Evolutionary conservation across 495 filamentous ascomycete genomes (phyloP), one percentile per base, ranked within the genome.

Genomic region (Penicillium ucsense): DNA sequence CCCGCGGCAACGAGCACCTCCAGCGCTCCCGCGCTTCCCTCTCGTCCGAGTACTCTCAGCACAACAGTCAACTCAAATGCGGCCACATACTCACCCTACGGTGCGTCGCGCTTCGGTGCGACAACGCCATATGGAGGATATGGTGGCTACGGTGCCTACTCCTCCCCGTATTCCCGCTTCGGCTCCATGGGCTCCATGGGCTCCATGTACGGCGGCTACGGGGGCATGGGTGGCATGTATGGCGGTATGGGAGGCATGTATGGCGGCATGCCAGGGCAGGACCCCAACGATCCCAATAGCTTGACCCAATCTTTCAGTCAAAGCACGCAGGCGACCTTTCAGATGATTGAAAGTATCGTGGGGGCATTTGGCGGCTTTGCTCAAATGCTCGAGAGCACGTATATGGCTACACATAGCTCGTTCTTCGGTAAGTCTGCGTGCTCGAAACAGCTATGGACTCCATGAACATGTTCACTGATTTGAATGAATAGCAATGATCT

Each of bases 321-420:
- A 59, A 90, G 82, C 67, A 99, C 94, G 1, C 86, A 90, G 54
- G 86, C 91, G n/a, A 97, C 94, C 2, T 99, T 99, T 61, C 92
- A 97, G 75, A 86, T 97, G 75, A 89, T 99, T 36, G 94, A 99
- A 71, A 92, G 89, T 52, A 86, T 99, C 38, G 92, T 97, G n/a
- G 85, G 88, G n/a, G 90, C 94, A 10, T 96, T 74, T 53, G 88
- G 91, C 31, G 94, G 94, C 3, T 95, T 99, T 61, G 90, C 94
- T 11, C 94, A 99, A 75, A 97, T 99, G 94, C 77, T 99, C 8
- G 92, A 99, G 69, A 96, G 91, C 66, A 97, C 94, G 8, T 99
- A 95, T 57, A 97, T 99, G 94, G 92, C 94, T n/a, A 99, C 94
- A 3, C 94, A 97, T 71, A 94, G 87, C 42, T 91, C 85, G 43